These are phyloP conservation scores for Chaetomium cochliodes DNA, from an alignment of 495 filamentous ascomycete genomes.

Conservation along the genomic window DNA sequence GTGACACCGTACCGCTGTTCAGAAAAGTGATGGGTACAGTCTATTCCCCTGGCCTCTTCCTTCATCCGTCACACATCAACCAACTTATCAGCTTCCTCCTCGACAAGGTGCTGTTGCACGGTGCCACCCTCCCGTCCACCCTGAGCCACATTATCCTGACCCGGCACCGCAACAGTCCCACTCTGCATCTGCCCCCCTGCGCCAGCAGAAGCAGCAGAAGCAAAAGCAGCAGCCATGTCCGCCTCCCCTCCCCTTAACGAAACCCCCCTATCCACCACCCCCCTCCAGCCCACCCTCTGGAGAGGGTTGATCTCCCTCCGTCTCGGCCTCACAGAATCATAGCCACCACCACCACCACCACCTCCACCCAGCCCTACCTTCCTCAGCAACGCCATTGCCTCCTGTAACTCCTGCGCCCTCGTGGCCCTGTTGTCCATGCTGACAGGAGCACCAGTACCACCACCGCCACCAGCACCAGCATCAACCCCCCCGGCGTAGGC, in stretches of 20 bases:
- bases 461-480: background rate
- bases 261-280: background rate
- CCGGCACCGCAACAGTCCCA: background rate
- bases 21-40: background rate
- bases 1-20: too few species aligned
- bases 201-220: background rate
- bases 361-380: background rate
- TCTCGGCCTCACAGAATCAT: background rate
- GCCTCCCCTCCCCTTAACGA: background rate
- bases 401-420: slow-evolving; percentile 8
- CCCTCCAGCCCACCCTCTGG: background rate
- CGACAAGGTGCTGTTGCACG: background rate
- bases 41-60: background rate
- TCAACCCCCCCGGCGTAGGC: too few species aligned
- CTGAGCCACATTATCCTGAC: background rate
- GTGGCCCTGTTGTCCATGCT: background rate
- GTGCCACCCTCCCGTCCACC: background rate
- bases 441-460: background rate
- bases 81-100: background rate
- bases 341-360: too few species aligned
- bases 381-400: slow-evolving; percentile 6
- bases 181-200: background rate
- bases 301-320: background rate
- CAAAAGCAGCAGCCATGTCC: background rate
- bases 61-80: slow-evolving; percentile 5